phyloP scores from a whole-genome alignment of 2,329 filamentous ascomycete species.

The Chaetomium sp. region DNA sequence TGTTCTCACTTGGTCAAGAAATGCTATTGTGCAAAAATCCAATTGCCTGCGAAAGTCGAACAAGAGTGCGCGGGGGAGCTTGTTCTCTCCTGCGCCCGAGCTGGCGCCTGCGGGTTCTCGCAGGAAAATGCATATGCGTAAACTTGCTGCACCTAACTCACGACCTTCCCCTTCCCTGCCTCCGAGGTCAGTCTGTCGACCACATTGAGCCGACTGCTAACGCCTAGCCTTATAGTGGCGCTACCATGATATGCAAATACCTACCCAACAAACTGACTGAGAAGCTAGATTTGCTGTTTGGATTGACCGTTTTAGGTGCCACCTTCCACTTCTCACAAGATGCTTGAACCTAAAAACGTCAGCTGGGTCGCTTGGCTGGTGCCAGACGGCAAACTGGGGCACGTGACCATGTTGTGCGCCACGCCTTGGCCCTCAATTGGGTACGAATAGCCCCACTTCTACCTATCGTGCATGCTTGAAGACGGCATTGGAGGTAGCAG shows the following conservation, averaged over 20 bases:
- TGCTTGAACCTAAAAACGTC: neutral
- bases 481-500: neutral
- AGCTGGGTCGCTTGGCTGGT: neutral
- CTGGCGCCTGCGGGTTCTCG: neutral
- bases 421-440: neutral
- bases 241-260: no score
- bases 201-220: no score
- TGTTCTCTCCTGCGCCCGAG: neutral
- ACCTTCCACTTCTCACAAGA: no score
- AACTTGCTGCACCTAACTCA: neutral
- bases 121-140: slow-evolving; percentile 1
- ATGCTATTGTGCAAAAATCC: neutral
- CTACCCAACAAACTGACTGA: no score
- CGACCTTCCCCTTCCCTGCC: no score
- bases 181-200: no score
- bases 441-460: neutral
- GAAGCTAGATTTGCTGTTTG: no score
- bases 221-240: no score
- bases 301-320: no score
- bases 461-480: neutral
- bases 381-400: neutral
- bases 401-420: neutral
- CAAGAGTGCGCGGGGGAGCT: neutral
- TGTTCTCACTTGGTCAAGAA: neutral
- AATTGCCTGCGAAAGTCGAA: neutral